Evolutionary conservation across 208 protist genomes (phyloP).

Genomic region (Herpetomonas samuelpessoai): DNA sequence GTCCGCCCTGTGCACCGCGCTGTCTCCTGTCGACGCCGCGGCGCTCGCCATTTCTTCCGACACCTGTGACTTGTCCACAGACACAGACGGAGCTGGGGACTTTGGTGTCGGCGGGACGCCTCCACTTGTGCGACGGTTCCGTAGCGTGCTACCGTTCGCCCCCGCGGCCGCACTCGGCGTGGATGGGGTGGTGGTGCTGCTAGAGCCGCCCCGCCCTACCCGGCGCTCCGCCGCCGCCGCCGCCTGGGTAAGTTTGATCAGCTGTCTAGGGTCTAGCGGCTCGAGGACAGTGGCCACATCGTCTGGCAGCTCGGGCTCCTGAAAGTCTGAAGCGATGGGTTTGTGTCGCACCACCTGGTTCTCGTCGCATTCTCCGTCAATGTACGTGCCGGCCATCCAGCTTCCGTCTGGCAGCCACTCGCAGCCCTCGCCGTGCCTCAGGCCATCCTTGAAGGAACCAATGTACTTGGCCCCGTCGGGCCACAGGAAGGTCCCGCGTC

Average conservation of each 20-base stretch:
- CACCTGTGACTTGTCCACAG: too few species aligned
- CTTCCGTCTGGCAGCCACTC: slow-evolving; percentile 79
- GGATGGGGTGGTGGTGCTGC: too few species aligned
- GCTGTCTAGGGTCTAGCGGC: slow-evolving; percentile 42
- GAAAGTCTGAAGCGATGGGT: slow-evolving; percentile 22
- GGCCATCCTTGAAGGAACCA: slow-evolving; percentile 79
- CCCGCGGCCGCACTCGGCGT: too few species aligned
- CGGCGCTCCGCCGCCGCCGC: slow-evolving; percentile 16
- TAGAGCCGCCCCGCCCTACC: too few species aligned
- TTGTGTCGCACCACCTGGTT: slow-evolving; percentile 47
- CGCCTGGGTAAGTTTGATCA: slow-evolving; percentile 34
- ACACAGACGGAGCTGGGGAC: too few species aligned
- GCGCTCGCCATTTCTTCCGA: too few species aligned
- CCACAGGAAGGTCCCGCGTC: slow-evolving; percentile 76
- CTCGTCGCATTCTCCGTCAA: slow-evolving; percentile 73
- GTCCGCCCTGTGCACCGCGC: too few species aligned
- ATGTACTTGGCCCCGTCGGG: slow-evolving; percentile 79
- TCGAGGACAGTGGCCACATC: slow-evolving; percentile 24
- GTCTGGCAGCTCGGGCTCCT: slow-evolving; percentile 29
- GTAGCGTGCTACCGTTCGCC: too few species aligned
- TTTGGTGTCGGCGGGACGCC: too few species aligned
- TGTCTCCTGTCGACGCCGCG: too few species aligned
- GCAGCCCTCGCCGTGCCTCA: slow-evolving; percentile 83
- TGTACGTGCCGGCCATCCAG: slow-evolving; percentile 72
- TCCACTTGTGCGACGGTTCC: too few species aligned